Conservation (phyloP, 75 land plant species). For the Picea glauca region DNA sequence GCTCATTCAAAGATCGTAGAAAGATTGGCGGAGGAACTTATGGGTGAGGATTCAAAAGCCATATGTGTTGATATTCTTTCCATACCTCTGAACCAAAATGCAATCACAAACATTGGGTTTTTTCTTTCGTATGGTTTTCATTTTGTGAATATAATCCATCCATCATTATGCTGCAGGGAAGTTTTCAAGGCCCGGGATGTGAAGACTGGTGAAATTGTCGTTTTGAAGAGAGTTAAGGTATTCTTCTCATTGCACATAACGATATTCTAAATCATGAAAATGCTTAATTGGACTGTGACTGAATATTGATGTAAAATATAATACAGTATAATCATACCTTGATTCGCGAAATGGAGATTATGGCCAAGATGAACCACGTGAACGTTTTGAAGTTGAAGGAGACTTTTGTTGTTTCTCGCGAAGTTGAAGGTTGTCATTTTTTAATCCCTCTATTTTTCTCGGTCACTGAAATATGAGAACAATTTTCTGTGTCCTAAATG, state of each 20-base stretch:
- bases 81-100: no score
- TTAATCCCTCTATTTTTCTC: background rate
- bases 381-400: background rate
- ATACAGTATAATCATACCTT: background rate
- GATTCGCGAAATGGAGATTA: background rate
- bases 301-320: background rate
- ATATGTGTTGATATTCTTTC: no score
- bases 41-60: background rate
- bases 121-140: background rate
- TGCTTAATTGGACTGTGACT: background rate
- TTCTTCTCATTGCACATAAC: background rate
- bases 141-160: background rate
- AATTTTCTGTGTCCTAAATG: background rate
- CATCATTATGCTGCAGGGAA: background rate
- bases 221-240: background rate
- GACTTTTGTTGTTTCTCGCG: background rate
- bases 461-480: background rate
- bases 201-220: background rate
- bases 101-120: background rate
- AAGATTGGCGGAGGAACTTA: background rate
- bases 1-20: background rate
- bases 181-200: background rate
- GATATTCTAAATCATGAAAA: background rate
- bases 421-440: background rate
- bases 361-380: background rate